Evolutionary conservation across 352 stramenopile species (phyloP), one percentile per base, ranked within the genome.

Genomic region (Salisapilia sapeloensis): DNA sequence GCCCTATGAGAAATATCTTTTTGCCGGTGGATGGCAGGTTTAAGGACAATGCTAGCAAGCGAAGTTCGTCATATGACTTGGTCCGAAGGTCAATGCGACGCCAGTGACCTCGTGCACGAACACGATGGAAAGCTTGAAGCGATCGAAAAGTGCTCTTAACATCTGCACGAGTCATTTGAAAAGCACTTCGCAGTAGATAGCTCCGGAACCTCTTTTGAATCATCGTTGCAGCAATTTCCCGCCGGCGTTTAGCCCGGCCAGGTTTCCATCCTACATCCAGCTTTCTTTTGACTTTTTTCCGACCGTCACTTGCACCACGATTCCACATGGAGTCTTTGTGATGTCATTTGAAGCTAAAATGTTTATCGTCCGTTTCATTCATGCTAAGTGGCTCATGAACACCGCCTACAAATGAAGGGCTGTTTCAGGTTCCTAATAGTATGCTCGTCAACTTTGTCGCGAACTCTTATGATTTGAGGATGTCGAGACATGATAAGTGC

Each of bases 1-100:
- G 58, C 23, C 59, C 62, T 14, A 86, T 71, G 2, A 86, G 35
- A 28, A 79, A 40, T 41, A 75, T 60, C 29, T 84, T 86, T 46
- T 86, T 86, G 33, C 71, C 64, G 2, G 62, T 77, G 6, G 62
- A 72, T 25, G 71, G 71, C 22, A 86, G 29, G 30, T 83, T 79
- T 7, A 84, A 48, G 24, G 61, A 56, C 31, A 84, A 26, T 19
- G 71, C 62, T 19, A 75, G 37, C 16, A 81, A 48, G 20, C 63
- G 55, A 24, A 84, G 41, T 42, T 77, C 69, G 16, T 82, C 60
- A 10, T 60, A 57, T 14, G 55, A 69, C 13, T 84, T 37, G n/a
- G 35, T 46, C 17, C 58, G 62, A 31, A 87, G 38, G 20, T 87
- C 55, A 23, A 84, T 49, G 6, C 46, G 35, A 10, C 65, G 65